phyloP scores from a whole-genome alignment of 139 green algal genomes.

The Eudorina sp. region DNA sequence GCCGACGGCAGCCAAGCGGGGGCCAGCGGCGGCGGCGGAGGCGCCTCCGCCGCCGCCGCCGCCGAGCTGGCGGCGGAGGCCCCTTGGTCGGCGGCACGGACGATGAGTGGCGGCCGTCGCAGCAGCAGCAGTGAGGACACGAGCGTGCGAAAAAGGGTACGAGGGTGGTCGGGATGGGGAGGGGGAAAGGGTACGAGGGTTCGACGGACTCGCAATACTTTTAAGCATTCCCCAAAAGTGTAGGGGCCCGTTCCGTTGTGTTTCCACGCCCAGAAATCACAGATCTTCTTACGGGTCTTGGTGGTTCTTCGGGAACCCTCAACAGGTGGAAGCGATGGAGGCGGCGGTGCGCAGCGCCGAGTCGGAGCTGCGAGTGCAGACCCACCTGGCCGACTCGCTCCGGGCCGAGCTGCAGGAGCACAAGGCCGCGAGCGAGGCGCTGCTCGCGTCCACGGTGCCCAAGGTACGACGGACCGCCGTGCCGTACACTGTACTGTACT shows the following conservation, averaged over 20 bases:
- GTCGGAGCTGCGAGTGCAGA: background rate
- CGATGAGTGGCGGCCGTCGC: background rate
- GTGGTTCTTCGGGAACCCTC: too few species aligned
- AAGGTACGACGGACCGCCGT: slow-evolving; percentile 10
- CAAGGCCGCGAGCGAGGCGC: background rate
- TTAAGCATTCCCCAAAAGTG: too few species aligned
- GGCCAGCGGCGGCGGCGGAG: too few species aligned
- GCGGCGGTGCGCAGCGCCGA: slow-evolving; percentile 12
- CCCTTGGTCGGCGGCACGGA: background rate
- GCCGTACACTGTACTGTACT: too few species aligned
- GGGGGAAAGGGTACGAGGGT: too few species aligned
- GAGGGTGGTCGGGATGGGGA: too few species aligned
- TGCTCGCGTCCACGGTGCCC: background rate
- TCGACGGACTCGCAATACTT: too few species aligned
- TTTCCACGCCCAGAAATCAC: too few species aligned
- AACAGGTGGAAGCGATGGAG: slow-evolving; percentile 22
- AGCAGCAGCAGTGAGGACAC: slow-evolving; percentile 11
- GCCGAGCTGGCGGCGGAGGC: background rate
- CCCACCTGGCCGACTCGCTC: slow-evolving; percentile 4
- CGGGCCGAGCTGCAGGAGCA: slow-evolving; percentile 19
- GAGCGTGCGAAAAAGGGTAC: background rate
- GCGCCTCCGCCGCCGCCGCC: background rate
- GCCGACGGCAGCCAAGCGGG: too few species aligned
- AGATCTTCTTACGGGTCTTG: too few species aligned
- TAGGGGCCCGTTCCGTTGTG: too few species aligned